These are phyloP conservation scores for Paramecium pentaurelia DNA, from an alignment of 73 alveolate genomes.

Conservation along the genomic window DNA sequence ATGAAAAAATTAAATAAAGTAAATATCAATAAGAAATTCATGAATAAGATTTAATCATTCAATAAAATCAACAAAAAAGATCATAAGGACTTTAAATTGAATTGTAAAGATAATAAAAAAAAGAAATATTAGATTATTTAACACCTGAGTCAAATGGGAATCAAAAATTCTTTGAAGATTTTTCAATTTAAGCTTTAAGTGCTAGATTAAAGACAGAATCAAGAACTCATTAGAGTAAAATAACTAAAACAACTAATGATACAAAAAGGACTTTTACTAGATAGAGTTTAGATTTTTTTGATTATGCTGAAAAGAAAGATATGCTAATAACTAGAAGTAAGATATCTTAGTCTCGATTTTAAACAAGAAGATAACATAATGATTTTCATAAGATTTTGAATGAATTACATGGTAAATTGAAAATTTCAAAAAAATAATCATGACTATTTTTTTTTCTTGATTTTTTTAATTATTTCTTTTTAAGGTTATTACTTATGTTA, in stretches of 20 bases:
- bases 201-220: not conserved
- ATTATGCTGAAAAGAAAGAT: not conserved
- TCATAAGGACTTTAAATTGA: not conserved
- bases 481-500: not conserved
- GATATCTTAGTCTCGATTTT: not conserved
- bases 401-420: conserved; percentile 7
- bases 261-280: not conserved
- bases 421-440: not conserved
- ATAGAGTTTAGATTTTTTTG: not conserved
- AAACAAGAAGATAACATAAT: not conserved
- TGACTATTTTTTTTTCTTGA: not conserved
- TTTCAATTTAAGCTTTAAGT: not conserved
- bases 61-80: not conserved
- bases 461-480: not conserved
- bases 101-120: not conserved
- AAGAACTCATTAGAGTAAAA: not conserved
- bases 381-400: not conserved
- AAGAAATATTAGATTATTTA: not conserved
- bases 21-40: not conserved
- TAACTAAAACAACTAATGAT: not conserved
- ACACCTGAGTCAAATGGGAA: not conserved
- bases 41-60: not conserved
- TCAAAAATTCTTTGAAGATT: not conserved
- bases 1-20: not conserved
- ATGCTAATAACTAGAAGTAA: not conserved